Conservation (phyloP, 441 rosid genomes). For the Euphorbia neoarborescens region DNA sequence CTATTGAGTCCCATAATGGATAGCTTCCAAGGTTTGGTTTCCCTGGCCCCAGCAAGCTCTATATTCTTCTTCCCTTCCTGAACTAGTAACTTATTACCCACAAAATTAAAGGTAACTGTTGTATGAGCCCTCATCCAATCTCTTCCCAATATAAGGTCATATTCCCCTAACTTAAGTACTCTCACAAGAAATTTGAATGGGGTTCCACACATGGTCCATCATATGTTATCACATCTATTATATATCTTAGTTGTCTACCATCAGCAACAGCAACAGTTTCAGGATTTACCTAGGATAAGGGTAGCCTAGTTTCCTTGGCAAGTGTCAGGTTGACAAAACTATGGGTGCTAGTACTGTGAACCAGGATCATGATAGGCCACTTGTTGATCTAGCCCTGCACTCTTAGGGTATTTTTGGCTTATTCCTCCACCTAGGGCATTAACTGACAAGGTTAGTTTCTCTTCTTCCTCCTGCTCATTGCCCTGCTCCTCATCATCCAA, state of each 20-base stretch:
- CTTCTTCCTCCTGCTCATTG: background rate
- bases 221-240: background rate
- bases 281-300: background rate
- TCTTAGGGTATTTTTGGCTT: background rate
- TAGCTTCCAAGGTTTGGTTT: background rate
- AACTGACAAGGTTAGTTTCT: background rate
- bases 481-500: background rate
- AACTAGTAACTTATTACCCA: background rate
- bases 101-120: background rate
- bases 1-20: background rate
- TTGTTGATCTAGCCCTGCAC: background rate
- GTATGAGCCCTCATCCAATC: background rate
- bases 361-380: background rate
- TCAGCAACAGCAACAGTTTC: background rate
- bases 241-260: background rate
- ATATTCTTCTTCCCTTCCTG: too few relatives aligned
- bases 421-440: background rate
- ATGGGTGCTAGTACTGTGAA: background rate
- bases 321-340: background rate
- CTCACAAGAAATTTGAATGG: background rate
- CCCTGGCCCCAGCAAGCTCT: background rate
- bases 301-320: background rate
- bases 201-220: background rate
- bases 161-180: background rate
- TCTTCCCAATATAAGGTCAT: background rate